Conservation (phyloP, 768 basidiomycete species). For the Coprinellus aureogranulatus region DNA sequence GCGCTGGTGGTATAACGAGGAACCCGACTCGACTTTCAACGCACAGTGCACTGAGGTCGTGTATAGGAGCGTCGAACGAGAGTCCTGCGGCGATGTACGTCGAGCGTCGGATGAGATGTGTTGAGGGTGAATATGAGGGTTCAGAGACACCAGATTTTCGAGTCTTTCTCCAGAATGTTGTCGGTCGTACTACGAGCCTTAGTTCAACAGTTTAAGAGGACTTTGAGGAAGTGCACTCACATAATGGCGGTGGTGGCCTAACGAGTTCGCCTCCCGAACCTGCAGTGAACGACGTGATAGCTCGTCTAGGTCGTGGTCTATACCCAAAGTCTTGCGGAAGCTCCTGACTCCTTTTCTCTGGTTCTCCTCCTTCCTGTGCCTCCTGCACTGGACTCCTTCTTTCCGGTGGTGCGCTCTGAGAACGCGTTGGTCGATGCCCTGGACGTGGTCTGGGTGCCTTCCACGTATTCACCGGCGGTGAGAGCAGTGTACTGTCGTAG, state of each 20-base stretch:
- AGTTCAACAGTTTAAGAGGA: constrained; percentile 1
- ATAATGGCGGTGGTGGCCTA: constrained; percentile 61
- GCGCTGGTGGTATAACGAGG: constrained; percentile 45
- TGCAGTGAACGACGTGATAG: constrained; percentile 27
- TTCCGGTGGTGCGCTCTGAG: constrained; percentile 48
- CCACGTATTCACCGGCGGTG: constrained; percentile 50
- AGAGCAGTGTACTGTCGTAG: constrained; percentile 37
- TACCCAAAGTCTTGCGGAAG: constrained; percentile 6
- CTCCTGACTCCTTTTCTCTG: constrained; percentile 11
- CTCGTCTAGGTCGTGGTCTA: constrained; percentile 21
- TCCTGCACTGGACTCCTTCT: constrained; percentile 18
- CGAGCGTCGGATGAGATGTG: constrained; percentile 70
- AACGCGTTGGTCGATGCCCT: constrained; percentile 44
- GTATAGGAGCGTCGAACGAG: constrained; percentile 56
- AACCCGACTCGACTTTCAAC: constrained; percentile 56
- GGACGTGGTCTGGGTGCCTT: constrained; percentile 29
- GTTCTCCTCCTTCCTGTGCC: constrained; percentile 5
- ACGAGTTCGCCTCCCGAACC: constrained; percentile 45
- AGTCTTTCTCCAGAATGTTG: constrained; percentile 78
- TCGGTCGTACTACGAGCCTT: constrained; percentile 61
- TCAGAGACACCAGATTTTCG: constrained; percentile 67
- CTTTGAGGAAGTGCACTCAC: constrained; percentile 41
- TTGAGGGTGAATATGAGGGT: constrained; percentile 70
- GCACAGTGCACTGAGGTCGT: constrained; percentile 60
- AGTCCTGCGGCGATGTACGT: constrained; percentile 81